Base-by-base conservation (phyloP, 2,329 filamentous ascomycete species). In the Pseudogymnoascus sp. region DNA sequence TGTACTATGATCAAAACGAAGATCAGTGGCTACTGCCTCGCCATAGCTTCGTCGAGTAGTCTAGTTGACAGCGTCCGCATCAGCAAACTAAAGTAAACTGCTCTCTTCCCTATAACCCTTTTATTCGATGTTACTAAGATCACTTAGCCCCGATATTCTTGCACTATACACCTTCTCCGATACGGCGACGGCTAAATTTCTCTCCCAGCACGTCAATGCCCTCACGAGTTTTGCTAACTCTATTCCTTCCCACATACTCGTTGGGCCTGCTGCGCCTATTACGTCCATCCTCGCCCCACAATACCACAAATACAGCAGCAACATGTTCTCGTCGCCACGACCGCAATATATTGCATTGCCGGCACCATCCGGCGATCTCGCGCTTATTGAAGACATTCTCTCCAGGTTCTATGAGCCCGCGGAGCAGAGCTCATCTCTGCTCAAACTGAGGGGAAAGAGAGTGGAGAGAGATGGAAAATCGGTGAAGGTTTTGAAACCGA, bases 141-240 rank as follows among this genome's bases (percentile, higher is more conserved):
- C 11, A 5, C 6, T 2, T 25, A 43, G 39, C 20, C 14, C 20
- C 9, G 20, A 43, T 25, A 20, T 60, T 14, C 61, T 66, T 39
- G 80, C 80, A 18, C 74, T 77, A 2, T 85, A 83, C 65, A 73
- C 81, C 63, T 86, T 84, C 67, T 77, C 78, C 60, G 76, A 71
- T 18, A 77, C 76, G 0, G 74, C 77, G 50, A 76, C 72, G 0
- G 76, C 76, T 1, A 70, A 66, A 0, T 79, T 78, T 59, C 69
- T 79, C 2, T 75, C 71, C 0, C 68, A 73, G 28, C 68, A 72
- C 12, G 11, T 5, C 76, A 79, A 58, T 33, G 30, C 18, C 64
- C 64, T 37, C 38, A 62, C 4, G 57, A 62, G 18, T 60, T 60
- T 35, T 66, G 64, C 47, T 63, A 65, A 39, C 39, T 61, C 18